Conservation (phyloP, 306 rosid species). For the Malus sylvestris region DNA sequence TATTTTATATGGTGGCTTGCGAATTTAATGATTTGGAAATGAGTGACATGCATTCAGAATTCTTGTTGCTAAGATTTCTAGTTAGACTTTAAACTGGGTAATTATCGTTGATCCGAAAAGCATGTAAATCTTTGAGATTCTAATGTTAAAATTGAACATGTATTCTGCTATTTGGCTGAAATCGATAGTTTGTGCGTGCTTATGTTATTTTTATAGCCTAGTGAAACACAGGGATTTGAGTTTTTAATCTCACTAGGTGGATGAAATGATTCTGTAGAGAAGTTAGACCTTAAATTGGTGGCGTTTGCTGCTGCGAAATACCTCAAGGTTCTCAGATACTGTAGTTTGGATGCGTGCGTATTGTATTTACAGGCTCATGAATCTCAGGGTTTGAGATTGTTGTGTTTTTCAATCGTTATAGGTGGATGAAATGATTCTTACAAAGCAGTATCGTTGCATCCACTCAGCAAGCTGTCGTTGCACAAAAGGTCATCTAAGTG, state of each 20-base stretch:
- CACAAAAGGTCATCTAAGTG: constrained; percentile 82
- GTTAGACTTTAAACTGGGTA: background rate
- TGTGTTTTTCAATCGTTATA: constrained; percentile 12
- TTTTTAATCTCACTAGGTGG: background rate
- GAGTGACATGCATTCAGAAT: constrained; percentile 3
- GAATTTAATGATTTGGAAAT: constrained; percentile 23
- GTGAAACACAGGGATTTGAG: background rate
- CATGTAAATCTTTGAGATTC: background rate
- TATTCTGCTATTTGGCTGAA: background rate
- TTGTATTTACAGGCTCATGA: no score
- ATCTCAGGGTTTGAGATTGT: background rate
- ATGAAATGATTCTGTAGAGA: background rate
- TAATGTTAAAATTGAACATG: background rate
- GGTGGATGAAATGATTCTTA: constrained; percentile 61
- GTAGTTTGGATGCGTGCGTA: background rate
- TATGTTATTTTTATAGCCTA: background rate
- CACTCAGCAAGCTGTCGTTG: constrained; percentile 92
- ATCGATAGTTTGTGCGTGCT: background rate
- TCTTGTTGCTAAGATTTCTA: background rate
- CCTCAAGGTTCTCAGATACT: background rate
- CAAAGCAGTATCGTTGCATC: constrained; percentile 82
- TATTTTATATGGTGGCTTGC: constrained; percentile 13
- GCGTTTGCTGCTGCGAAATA: background rate
- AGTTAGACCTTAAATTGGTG: background rate
- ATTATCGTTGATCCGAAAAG: background rate